Conservation (phyloP, 202 grass and related monocot species). For the Zizania palustris region DNA sequence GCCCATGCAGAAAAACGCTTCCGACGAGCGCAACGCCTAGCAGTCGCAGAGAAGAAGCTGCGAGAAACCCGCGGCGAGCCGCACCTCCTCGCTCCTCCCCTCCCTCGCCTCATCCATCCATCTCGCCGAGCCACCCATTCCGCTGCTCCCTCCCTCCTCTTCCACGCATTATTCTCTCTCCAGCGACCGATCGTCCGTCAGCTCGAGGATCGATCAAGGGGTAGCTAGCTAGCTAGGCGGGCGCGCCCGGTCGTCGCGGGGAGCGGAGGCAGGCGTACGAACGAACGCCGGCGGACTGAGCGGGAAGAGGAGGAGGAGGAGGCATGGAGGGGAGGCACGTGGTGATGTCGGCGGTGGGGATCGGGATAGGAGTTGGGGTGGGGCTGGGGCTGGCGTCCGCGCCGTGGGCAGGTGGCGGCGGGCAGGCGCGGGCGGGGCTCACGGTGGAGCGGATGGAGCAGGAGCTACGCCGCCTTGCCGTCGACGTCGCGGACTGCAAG, state of each 20-base stretch:
- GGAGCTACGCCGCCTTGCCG: conserved; percentile 69
- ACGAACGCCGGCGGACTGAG: no score
- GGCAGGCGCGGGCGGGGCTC: conserved; percentile 34
- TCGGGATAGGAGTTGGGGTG: conserved; percentile 84
- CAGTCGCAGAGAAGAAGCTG: neutral
- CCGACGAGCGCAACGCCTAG: neutral
- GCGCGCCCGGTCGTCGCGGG: no score
- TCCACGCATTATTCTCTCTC: neutral
- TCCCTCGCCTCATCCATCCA: conserved; percentile 40
- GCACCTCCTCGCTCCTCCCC: neutral
- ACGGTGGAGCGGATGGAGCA: conserved; percentile 75
- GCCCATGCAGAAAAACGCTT: no score
- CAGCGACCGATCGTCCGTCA: neutral
- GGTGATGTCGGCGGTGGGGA: conserved; percentile 85
- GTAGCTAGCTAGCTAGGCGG: no score
- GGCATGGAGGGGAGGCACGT: conserved; percentile 88
- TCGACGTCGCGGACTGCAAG: conserved; percentile 68
- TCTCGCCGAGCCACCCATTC: conserved; percentile 45
- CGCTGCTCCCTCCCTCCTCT: neutral
- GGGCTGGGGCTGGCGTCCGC: conserved; percentile 76
- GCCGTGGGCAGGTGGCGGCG: conserved; percentile 47
- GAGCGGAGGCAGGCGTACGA: no score
- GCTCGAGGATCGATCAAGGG: neutral
- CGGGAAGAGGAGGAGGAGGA: neutral
- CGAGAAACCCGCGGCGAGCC: conserved; percentile 38